Evolutionary conservation across 306 rosid genomes (phyloP), one percentile per base, ranked within the genome.

Genomic region (Hippophae gyantsensis): DNA sequence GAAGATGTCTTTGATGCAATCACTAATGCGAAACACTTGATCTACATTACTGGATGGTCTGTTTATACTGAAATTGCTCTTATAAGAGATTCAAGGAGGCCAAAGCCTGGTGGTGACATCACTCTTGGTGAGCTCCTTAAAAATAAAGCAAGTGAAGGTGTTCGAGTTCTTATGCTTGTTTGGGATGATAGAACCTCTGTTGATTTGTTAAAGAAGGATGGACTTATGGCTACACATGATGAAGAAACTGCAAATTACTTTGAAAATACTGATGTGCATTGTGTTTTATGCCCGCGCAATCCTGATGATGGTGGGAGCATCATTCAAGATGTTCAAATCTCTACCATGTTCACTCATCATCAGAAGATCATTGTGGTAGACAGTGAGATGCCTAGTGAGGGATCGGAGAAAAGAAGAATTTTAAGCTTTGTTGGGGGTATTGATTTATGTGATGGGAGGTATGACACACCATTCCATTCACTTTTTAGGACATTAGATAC

Each of bases 1-100:
- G 83, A 78, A 63, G 83, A 78, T 53, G 42, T 78, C 48, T 78
- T 78, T 63, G 83, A 78, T 67, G 83, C 79, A 32, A 78, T 78
- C 23, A 54, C 69, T n/a, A 78, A 78, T 70, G 83, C 83, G 5
- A 66, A 70, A 42, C 83, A 78, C 69, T 41, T 78, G 69, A 78
- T 78, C 67, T 78, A 78, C 56, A 74, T 78, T 56, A 67, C 83
- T 62, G 83, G 83, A 12, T 78, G 83, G 83, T 78, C 83, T 40
- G 71, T 78, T 46, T 74, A 66, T 26, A 62, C 83, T 54, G 74
- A 69, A 61, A 70, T 78, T 63, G 9, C 76, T 23, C 62, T 78
- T 65, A 40, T 78, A 44, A 66, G 83, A 54, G 83, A 78, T 76
- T 62, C 62, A 9, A 70, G 79, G 61, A 66, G 83, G 74, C 74